Percentiles rank a stretch among this genome's conserved stretches.
phyloP scores from a whole-genome alignment of 1,284 basidiomycete genomes.

The Macrocybe sp. region DNA sequence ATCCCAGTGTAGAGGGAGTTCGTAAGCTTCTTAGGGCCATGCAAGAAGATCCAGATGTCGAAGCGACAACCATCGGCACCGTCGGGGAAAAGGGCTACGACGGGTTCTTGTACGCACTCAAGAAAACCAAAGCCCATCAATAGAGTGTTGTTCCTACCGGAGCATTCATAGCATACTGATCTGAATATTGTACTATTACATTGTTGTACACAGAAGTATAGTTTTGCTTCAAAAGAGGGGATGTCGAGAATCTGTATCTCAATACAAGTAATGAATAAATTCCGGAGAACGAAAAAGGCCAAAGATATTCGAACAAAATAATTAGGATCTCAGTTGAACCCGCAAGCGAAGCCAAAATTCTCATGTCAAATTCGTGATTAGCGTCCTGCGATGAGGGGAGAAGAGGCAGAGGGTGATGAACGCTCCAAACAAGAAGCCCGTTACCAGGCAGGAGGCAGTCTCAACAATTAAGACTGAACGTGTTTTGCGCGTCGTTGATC shows the following conservation, averaged over 20 bases:
- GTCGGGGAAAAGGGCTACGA: slow-evolving; percentile 62
- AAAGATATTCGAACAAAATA: too few species aligned
- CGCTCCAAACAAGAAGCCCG: slow-evolving; percentile 51
- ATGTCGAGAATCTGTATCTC: too few species aligned
- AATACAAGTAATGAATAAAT: too few species aligned
- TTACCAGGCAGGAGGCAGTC: slow-evolving; percentile 45
- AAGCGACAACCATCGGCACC: slow-evolving; percentile 55
- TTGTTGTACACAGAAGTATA: too few species aligned
- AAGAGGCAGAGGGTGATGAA: slow-evolving; percentile 46
- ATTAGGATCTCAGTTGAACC: too few species aligned
- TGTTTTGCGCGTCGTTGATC: slow-evolving; percentile 5
- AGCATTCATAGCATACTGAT: too few species aligned
- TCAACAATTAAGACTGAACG: slow-evolving; percentile 30
- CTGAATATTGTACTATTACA: too few species aligned
- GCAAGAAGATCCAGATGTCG: slow-evolving; percentile 49
- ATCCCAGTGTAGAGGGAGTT: slow-evolving; percentile 40
- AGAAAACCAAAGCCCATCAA: slow-evolving; percentile 11
- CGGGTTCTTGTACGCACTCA: slow-evolving; percentile 51
- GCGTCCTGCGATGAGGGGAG: slow-evolving; percentile 44
- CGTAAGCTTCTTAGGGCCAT: slow-evolving; percentile 42
- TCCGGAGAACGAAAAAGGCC: too few species aligned
- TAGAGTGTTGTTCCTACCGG: too few species aligned
- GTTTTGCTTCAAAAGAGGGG: too few species aligned
- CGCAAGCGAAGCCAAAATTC: too few species aligned
- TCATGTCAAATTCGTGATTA: slow-evolving; percentile 37